Evolutionary conservation across 2,329 filamentous ascomycete species (phyloP).

Genomic region (Cryphonectria nitschkei): DNA sequence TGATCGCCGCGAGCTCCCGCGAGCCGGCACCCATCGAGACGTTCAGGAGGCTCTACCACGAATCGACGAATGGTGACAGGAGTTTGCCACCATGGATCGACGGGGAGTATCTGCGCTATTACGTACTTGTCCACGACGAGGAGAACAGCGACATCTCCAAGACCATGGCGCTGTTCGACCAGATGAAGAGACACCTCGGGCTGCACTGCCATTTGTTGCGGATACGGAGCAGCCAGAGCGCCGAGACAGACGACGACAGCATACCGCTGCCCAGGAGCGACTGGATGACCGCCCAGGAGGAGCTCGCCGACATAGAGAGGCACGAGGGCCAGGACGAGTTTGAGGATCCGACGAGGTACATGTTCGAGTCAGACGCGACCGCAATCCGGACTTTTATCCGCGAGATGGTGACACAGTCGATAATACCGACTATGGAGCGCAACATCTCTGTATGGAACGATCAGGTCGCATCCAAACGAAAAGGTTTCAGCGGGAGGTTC

Average conservation of each 20-base stretch:
- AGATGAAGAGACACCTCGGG: slow-evolving; percentile 99
- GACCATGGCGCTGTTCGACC: slow-evolving; percentile 89
- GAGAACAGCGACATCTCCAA: slow-evolving; percentile 90
- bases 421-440: slow-evolving; percentile 95
- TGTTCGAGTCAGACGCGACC: slow-evolving; percentile 90
- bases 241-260: slow-evolving; percentile 89
- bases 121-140: slow-evolving; percentile 95
- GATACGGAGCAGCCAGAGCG: slow-evolving; percentile 81
- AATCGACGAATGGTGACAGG: slow-evolving; percentile 77
- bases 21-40: slow-evolving; percentile 85
- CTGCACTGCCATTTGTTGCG: slow-evolving; percentile 92
- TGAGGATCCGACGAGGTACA: slow-evolving; percentile 73
- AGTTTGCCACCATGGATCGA: slow-evolving; percentile 84
- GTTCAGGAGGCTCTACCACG: slow-evolving; percentile 78
- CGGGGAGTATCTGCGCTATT: slow-evolving; percentile 91
- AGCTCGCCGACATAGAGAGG: slow-evolving; percentile 72
- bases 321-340: slow-evolving; percentile 72
- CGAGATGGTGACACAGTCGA: slow-evolving; percentile 93
- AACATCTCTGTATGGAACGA: slow-evolving; percentile 94
- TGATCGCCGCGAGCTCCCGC: slow-evolving; percentile 92
- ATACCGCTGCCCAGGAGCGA: slow-evolving; percentile 79
- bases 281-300: slow-evolving; percentile 88
- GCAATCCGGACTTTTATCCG: slow-evolving; percentile 88
- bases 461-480: slow-evolving; percentile 86
- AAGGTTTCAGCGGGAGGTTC: slow-evolving; percentile 89